Percentiles rank a stretch among this genome's conserved stretches.
phyloP scores from a whole-genome alignment of 2,329 filamentous ascomycete species.

The Ophiostoma sp. region DNA sequence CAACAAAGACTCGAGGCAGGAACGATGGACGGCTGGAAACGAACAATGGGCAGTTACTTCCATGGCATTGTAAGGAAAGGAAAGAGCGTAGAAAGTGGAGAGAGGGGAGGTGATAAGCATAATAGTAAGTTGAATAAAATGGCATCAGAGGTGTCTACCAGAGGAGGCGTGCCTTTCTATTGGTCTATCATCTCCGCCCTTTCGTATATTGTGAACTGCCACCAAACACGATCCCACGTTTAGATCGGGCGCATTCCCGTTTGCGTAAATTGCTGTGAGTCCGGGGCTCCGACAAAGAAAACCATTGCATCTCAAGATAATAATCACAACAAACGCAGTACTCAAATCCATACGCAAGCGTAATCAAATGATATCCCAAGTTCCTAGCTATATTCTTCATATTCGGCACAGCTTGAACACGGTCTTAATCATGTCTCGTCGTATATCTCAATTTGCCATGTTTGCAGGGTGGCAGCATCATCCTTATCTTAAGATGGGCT shows the following conservation, averaged over 20 bases:
- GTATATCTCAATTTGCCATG: not conserved
- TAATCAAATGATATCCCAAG: too few relatives aligned
- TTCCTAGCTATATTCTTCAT: too few relatives aligned
- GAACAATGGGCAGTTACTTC: not conserved
- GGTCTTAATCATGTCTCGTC: not conserved
- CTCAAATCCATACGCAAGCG: too few relatives aligned
- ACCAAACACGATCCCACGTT: not conserved
- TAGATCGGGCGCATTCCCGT: not conserved
- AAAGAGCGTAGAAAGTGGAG: not conserved
- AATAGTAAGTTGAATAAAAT: too few relatives aligned
- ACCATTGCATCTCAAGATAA: too few relatives aligned
- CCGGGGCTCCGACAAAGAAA: too few relatives aligned
- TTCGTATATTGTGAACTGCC: not conserved
- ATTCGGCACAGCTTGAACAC: too few relatives aligned
- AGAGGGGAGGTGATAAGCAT: not conserved
- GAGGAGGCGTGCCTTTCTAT: too few relatives aligned
- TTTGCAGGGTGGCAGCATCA: not conserved
- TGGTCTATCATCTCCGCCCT: too few relatives aligned
- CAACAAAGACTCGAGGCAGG: not conserved
- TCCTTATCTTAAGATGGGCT: not conserved
- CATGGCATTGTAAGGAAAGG: not conserved
- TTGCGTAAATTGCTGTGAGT: too few relatives aligned
- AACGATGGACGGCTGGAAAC: not conserved
- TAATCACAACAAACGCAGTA: too few relatives aligned
- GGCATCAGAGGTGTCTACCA: too few relatives aligned